These are phyloP conservation scores for Irpex lacteus DNA, from an alignment of 1,284 basidiomycete genomes.

Conservation along the genomic window DNA sequence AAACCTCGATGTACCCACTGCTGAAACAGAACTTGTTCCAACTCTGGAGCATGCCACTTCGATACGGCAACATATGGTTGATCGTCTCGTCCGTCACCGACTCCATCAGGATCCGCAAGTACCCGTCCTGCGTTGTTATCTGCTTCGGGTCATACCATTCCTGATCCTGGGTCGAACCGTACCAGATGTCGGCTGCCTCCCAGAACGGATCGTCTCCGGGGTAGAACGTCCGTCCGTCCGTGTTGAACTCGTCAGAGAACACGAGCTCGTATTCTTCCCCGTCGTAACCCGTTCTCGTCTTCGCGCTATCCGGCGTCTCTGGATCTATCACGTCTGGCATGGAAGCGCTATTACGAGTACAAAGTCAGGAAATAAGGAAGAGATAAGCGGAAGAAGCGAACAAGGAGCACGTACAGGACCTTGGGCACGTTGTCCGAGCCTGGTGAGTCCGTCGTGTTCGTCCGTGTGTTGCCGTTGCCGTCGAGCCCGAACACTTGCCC, in stretches of 20 bases:
- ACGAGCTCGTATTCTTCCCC: constrained; percentile 61
- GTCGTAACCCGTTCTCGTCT: constrained; percentile 64
- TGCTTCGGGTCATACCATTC: constrained; percentile 83
- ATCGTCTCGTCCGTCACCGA: constrained; percentile 31
- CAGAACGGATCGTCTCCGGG: constrained; percentile 72
- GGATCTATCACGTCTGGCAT: constrained; percentile 66
- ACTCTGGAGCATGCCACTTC: constrained; percentile 63
- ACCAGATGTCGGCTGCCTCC: constrained; percentile 72
- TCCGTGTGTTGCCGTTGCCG: constrained; percentile 59
- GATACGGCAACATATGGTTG: constrained; percentile 67
- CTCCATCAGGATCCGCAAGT: constrained; percentile 73
- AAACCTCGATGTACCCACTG: constrained; percentile 67
- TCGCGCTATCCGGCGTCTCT: constrained; percentile 59
- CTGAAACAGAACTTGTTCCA: constrained; percentile 93
- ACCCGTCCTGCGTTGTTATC: constrained; percentile 69
- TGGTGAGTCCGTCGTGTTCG: constrained; percentile 64
- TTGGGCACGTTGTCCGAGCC: constrained; percentile 31
- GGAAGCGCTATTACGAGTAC: constrained; percentile 32
- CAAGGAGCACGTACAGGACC: neutral
- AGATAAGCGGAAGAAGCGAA: neutral
- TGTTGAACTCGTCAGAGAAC: constrained; percentile 85
- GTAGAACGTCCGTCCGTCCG: constrained; percentile 68
- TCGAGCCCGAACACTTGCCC: constrained; percentile 52
- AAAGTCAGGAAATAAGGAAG: neutral
- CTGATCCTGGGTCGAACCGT: constrained; percentile 62